These are phyloP conservation scores for Prunus mongolica DNA, from an alignment of 306 rosid genomes.

Conservation along the genomic window DNA sequence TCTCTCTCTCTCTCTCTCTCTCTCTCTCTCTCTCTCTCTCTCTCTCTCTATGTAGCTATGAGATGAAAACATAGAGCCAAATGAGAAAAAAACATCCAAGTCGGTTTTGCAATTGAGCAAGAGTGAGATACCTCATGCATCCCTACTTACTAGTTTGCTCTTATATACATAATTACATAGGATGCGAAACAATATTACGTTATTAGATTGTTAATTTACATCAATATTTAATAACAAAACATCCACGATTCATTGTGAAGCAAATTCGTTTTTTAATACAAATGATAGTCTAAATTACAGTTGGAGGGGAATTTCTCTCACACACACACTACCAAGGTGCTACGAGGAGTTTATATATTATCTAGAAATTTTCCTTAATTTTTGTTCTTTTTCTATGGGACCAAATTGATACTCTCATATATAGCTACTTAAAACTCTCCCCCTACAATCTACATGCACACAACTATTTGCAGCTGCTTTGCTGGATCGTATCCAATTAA, in stretches of 20 bases:
- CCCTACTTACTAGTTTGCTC: not conserved
- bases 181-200: no score
- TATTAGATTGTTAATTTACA: no score
- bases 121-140: not conserved
- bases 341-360: no score
- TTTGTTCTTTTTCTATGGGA: not conserved
- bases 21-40: not conserved
- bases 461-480: not conserved
- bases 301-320: no score
- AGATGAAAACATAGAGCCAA: constrained; percentile 20
- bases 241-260: no score
- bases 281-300: no score
- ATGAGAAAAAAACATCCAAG: not conserved
- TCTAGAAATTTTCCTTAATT: no score
- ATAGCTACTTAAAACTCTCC: not conserved
- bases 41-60: not conserved
- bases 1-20: no score
- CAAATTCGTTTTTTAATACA: no score
- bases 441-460: not conserved
- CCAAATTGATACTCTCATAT: not conserved
- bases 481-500: not conserved
- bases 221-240: no score
- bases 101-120: not conserved
- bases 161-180: not conserved
- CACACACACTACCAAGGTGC: no score